phyloP scores from a whole-genome alignment of 768 basidiomycete species.

The Pisolithus albus region DNA sequence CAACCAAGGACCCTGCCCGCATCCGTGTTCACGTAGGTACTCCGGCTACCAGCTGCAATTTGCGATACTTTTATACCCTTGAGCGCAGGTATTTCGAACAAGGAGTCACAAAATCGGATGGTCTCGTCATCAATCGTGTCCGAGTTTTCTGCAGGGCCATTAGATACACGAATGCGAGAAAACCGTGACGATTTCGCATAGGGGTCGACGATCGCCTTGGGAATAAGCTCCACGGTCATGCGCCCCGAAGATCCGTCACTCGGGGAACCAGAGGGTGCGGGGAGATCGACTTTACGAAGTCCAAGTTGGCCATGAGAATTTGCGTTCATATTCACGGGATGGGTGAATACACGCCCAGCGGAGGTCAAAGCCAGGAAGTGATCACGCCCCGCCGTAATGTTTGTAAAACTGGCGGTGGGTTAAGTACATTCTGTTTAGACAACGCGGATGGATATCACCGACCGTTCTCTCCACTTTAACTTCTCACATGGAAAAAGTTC shows the following conservation, averaged over 20 bases:
- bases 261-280: slow-evolving; percentile 20
- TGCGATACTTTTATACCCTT: slow-evolving; percentile 56
- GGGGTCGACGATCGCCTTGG: slow-evolving; percentile 48
- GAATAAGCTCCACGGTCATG: slow-evolving; percentile 47
- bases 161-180: slow-evolving; percentile 19
- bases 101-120: slow-evolving; percentile 57
- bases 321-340: slow-evolving; percentile 66
- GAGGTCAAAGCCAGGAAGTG: slow-evolving; percentile 71
- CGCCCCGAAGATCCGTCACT: slow-evolving; percentile 20
- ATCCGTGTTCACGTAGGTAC: slow-evolving; percentile 65
- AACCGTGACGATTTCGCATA: slow-evolving; percentile 40
- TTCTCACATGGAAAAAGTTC: slow-evolving; percentile 54
- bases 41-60: slow-evolving; percentile 64
- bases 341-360: slow-evolving; percentile 66
- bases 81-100: slow-evolving; percentile 76
- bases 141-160: slow-evolving; percentile 23
- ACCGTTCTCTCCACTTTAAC: slow-evolving; percentile 66
- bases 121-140: slow-evolving; percentile 29
- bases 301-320: slow-evolving; percentile 85
- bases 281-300: slow-evolving; percentile 54
- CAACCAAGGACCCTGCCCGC: slow-evolving; percentile 76
- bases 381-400: slow-evolving; percentile 66
- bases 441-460: slow-evolving; percentile 8
- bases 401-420: slow-evolving; percentile 46
- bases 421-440: slow-evolving; percentile 4